A percentile compares a stretch with the other conserved stretches of the same genome.
phyloP scores from a whole-genome alignment of 1,284 basidiomycete genomes.

The Cystobasidium pallidum region DNA sequence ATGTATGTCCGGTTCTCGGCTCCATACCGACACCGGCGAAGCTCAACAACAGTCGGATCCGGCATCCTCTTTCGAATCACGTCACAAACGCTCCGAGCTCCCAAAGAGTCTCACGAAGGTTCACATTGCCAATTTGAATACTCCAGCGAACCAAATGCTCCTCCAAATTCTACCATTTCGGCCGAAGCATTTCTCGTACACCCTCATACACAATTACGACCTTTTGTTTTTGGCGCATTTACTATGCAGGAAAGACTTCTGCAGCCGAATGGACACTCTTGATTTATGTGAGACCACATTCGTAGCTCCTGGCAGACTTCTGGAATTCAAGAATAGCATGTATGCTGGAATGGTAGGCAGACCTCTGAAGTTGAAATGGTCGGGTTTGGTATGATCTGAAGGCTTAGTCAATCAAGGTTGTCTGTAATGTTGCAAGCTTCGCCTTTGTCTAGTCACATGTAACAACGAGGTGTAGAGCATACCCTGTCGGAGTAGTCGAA shows the following conservation, averaged over 20 bases:
- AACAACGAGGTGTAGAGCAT: too few species aligned
- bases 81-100: background rate
- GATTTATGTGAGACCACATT: slow-evolving; percentile 9
- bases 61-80: background rate
- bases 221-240: slow-evolving; percentile 26
- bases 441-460: too few species aligned
- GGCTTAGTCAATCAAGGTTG: slow-evolving; percentile 1
- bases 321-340: slow-evolving; percentile 29
- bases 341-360: slow-evolving; percentile 8
- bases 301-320: slow-evolving; percentile 28
- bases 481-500: too few species aligned
- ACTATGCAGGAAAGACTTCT: slow-evolving; percentile 34
- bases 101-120: slow-evolving; percentile 9
- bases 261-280: slow-evolving; percentile 2
- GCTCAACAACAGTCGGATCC: background rate
- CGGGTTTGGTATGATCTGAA: background rate
- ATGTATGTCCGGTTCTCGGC: slow-evolving; percentile 7
- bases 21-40: background rate
- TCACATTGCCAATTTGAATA: slow-evolving; percentile 39
- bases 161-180: slow-evolving; percentile 21
- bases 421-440: too few species aligned
- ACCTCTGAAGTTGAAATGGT: slow-evolving; percentile 13
- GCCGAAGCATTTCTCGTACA: slow-evolving; percentile 38
- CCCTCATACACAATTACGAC: slow-evolving; percentile 40
- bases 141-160: slow-evolving; percentile 32